Conservation (phyloP, 805 yeast species). For the Starmera quercuum region DNA sequence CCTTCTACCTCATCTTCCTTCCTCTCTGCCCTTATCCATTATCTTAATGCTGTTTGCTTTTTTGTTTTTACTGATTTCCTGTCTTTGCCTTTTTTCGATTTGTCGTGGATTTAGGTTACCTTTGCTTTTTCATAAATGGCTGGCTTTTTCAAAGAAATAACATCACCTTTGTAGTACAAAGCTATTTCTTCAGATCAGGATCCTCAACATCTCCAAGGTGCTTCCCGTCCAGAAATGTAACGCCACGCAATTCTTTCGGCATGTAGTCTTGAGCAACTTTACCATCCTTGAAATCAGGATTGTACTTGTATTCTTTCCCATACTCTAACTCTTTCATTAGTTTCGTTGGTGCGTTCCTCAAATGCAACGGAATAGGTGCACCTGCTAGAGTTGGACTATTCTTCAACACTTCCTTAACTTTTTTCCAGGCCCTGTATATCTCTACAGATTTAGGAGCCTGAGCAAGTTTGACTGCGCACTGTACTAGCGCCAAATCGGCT, state of each 20-base stretch:
- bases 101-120: not conserved
- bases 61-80: not conserved
- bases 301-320: conserved; percentile 78
- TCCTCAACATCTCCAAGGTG: conserved; percentile 48
- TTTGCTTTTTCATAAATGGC: not conserved
- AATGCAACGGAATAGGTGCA: conserved; percentile 60
- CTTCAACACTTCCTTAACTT: conserved; percentile 50
- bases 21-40: not conserved
- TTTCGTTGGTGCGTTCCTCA: conserved; percentile 91
- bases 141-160: not conserved
- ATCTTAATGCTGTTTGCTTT: not conserved
- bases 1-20: not conserved
- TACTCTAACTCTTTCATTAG: conserved; percentile 88
- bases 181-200: conserved; percentile 25
- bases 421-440: conserved; percentile 73
- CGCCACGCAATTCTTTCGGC: conserved; percentile 49
- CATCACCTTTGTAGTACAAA: conserved; percentile 1
- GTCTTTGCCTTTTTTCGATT: not conserved
- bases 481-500: conserved; percentile 81
- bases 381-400: conserved; percentile 52
- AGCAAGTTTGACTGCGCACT: conserved; percentile 88
- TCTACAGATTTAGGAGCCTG: conserved; percentile 80
- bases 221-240: conserved; percentile 43
- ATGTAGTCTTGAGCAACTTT: conserved; percentile 65
- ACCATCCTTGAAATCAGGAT: conserved; percentile 74